phyloP scores from a whole-genome alignment of 1,139 yeast species.

The Dujonia santamariae region DNA sequence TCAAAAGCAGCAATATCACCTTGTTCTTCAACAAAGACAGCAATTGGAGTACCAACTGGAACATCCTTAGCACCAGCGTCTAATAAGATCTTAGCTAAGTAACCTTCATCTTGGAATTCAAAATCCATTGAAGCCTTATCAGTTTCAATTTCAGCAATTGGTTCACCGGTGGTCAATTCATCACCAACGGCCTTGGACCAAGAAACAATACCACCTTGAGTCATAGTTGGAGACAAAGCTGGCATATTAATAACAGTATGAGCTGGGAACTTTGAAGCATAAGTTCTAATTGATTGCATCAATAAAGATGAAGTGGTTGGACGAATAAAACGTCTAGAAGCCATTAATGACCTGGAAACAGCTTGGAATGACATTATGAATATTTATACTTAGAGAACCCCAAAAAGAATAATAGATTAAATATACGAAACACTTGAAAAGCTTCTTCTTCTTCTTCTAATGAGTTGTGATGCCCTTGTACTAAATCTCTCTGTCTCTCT shows the following conservation, averaged over 20 bases:
- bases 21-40: slow-evolving; percentile 89
- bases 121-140: slow-evolving; percentile 99
- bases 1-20: slow-evolving; percentile 85
- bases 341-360: slow-evolving; percentile 8
- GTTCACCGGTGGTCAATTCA: slow-evolving; percentile 82
- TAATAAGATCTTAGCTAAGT: slow-evolving; percentile 82
- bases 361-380: slow-evolving; percentile 8
- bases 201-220: slow-evolving; percentile 84
- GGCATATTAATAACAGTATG: slow-evolving; percentile 82
- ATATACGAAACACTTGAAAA: too few relatives aligned
- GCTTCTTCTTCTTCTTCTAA: too few relatives aligned
- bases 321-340: slow-evolving; percentile 5
- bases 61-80: slow-evolving; percentile 87
- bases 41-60: slow-evolving; percentile 93
- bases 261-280: slow-evolving; percentile 52
- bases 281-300: slow-evolving; percentile 23
- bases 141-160: slow-evolving; percentile 95
- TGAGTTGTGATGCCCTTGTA: too few relatives aligned
- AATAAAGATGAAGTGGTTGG: slow-evolving; percentile 2
- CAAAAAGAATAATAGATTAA: too few relatives aligned
- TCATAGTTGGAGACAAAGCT: slow-evolving; percentile 97
- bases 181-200: slow-evolving; percentile 94
- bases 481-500: too few relatives aligned
- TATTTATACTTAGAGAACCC: too few relatives aligned
- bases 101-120: slow-evolving; percentile 98